Evolutionary conservation across 2,329 filamentous ascomycete genomes (phyloP), one percentile per base, ranked within the genome.

Genomic region (Fusarium sp.): DNA sequence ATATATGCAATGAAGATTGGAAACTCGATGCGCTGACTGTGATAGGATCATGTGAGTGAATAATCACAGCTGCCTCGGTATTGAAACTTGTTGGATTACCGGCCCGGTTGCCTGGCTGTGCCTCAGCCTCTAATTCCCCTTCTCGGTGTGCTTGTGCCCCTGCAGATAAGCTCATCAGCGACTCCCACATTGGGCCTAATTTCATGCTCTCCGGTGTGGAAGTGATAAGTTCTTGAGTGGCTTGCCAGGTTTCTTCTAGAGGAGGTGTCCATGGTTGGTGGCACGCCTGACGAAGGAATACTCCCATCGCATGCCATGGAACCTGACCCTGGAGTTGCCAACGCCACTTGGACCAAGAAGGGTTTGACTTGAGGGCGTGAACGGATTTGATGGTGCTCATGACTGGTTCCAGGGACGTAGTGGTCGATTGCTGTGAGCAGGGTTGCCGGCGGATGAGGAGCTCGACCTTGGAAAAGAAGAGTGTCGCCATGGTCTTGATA

Each of bases 271-370:
- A 81, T 7, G 68, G 67, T 8, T 63, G 61, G 9, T 43, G 71
- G 7, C 66, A 70, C 4, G 76, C 72, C 15, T 79, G 76, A 15
- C 69, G 65, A 25, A 80, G 71, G 10, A 79, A 74, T 4, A 75
- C 43, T 4, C 72, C 66, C 52, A 80, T 75, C 4, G 79, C 78
- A 37, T 74, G 72, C 79, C 79, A 80, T 2, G 76, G 79, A 15
- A 79, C 69, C 30, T 75, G 70, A 8, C 79, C 79, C 4, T 74
- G 72, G 10, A 81, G 59, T 57, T 81, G 80, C 80, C 80, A 81
- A 8, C 75, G 77, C 80, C 80, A 80, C 32, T 68, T 73, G 0
- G 27, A 8, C 79, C 79, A 81, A 0, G 60, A 54, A 3, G 72
- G 63, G 2, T 78, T 68, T 0, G 75, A 75, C 33, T 64, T 67